A percentile compares a stretch with the other conserved stretches of the same genome.
phyloP scores from a whole-genome alignment of 805 yeast species.

The Candida vaughaniae region DNA sequence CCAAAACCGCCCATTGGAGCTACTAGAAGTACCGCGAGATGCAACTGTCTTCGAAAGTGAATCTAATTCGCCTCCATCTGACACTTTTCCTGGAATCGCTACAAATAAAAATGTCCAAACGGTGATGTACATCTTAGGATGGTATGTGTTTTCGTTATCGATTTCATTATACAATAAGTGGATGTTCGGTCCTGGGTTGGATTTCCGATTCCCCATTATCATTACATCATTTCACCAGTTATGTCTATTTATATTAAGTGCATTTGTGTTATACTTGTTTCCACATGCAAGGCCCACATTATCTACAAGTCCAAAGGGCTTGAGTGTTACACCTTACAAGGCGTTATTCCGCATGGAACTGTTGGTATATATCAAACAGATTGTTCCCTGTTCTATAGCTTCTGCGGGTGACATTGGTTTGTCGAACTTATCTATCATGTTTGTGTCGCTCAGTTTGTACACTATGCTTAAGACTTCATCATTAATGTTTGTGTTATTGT shows the following conservation, averaged over 20 bases:
- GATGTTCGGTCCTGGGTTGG: constrained; percentile 88
- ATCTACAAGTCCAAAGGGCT: too few relatives aligned
- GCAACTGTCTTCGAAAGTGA: not conserved
- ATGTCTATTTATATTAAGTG: constrained; percentile 57
- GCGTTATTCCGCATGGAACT: constrained; percentile 23
- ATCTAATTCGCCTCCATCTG: too few relatives aligned
- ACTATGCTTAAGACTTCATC: constrained; percentile 92
- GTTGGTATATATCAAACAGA: constrained; percentile 44
- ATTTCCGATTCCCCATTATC: constrained; percentile 79
- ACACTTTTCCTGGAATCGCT: not conserved
- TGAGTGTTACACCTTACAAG: too few relatives aligned
- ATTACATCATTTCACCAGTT: constrained; percentile 86
- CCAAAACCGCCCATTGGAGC: too few relatives aligned
- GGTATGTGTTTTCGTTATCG: constrained; percentile 70
- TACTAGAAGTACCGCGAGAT: not conserved
- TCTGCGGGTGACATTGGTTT: constrained; percentile 93
- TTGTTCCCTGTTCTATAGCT: constrained; percentile 83
- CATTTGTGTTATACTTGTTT: constrained; percentile 39
- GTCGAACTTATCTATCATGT: constrained; percentile 79
- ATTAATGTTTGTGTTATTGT: constrained; percentile 81
- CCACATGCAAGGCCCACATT: constrained; percentile 54
- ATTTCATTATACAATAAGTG: constrained; percentile 87
- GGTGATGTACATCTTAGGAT: constrained; percentile 45
- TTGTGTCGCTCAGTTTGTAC: constrained; percentile 78
- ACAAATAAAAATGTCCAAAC: constrained; percentile 18